Percentiles rank a stretch among this genome's conserved stretches.
Evolutionary conservation across 768 basidiomycete species (phyloP).

Genomic region (Chiua virens): DNA sequence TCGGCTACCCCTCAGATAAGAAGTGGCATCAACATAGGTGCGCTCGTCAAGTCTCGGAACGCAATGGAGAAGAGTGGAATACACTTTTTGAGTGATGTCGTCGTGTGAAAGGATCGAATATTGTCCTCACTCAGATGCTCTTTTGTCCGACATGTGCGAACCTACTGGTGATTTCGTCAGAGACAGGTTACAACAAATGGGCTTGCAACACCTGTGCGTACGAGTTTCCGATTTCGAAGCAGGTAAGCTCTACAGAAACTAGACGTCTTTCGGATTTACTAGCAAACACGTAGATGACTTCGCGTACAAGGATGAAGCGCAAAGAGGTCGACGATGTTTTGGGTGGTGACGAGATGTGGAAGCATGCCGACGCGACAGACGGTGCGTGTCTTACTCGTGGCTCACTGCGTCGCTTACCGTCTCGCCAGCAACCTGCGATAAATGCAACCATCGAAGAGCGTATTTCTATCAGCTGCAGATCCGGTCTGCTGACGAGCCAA

Average conservation of each 20-base stretch:
- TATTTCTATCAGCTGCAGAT: conserved; percentile 98
- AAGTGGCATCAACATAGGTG: too few species aligned
- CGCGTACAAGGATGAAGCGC: conserved; percentile 79
- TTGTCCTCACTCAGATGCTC: conserved; percentile 51
- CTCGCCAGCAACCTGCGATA: conserved; percentile 53
- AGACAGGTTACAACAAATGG: conserved; percentile 88
- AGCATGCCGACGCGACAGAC: conserved; percentile 85
- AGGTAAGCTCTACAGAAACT: conserved; percentile 7
- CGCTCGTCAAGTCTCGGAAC: too few species aligned
- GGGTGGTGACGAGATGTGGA: conserved; percentile 92
- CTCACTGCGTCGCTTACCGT: neutral
- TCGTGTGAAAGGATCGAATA: too few species aligned
- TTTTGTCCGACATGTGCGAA: conserved; percentile 97
- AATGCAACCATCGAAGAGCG: conserved; percentile 83
- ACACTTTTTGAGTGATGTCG: too few species aligned
- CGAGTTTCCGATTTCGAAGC: conserved; percentile 56
- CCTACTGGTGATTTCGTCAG: conserved; percentile 72
- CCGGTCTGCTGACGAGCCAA: conserved; percentile 88
- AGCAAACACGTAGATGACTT: conserved; percentile 71
- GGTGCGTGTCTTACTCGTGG: conserved; percentile 41
- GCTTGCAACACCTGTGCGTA: conserved; percentile 93
- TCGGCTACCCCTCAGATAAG: too few species aligned
- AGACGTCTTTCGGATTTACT: neutral
- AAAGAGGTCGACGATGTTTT: conserved; percentile 95
- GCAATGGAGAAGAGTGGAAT: too few species aligned